Evolutionary conservation across 2,329 filamentous ascomycete species (phyloP), one percentile per base, ranked within the genome.

Genomic region (Penicillium fuscoglaucum): DNA sequence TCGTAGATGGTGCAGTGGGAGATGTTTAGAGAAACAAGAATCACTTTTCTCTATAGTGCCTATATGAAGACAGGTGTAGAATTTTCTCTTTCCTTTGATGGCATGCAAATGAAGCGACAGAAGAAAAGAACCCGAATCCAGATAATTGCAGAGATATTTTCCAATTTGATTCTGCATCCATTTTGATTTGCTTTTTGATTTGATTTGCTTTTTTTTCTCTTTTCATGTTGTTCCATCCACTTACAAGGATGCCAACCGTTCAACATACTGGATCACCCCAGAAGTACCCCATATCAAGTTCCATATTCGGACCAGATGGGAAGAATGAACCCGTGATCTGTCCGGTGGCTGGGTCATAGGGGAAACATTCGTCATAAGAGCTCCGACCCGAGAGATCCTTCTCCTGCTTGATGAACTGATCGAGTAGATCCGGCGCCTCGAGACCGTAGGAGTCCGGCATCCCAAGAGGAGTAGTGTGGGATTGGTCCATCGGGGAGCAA

Each of bases 261-360:
- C 41, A 70, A 31, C 62, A 70, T 9, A 70, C 61, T 7, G 70
- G 64, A 57, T 72, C 71, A 39, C 68, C 67, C 68, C 70, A 73
- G 57, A 70, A 66, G 60, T 68, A 72, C 1, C 66, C 68, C 57
- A 74, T 57, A 26, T 74, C 71, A 45, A 74, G 55, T 39, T 74
- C 72, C 28, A 74, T 43, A 28, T 66, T 70, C 6, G 61, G 50
- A 24, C 62, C 66, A 7, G 61, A 49, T n/a, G 72, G 72, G 59
- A 76, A 76, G 53, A 76, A 74, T 6, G 72, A 74, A n/a, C 72
- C 72, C 0, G 72, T 74, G 0, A 76, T 69, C 47, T 75, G 72
- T 21, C 73, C 73, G 1, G 72, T 74, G 44, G 58, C 63, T 21
- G 73, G 68, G 52, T 76, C 73, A 33, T 71, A 75, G 1, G 73